Conservation (phyloP, 352 stramenopile genomes). For the Phytophthora fragariae region DNA sequence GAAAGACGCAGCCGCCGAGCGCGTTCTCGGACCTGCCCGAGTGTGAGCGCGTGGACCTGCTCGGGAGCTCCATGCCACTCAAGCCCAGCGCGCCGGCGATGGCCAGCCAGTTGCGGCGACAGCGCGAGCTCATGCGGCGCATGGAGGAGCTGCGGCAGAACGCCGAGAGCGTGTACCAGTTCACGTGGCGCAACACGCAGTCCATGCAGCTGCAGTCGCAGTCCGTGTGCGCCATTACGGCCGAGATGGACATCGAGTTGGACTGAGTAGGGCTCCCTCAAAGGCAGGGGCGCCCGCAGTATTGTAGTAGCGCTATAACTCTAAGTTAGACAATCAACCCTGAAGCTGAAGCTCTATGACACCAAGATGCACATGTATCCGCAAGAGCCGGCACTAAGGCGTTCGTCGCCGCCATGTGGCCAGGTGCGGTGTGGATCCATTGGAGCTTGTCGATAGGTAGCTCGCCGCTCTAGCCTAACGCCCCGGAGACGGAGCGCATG, state of each 20-base stretch:
- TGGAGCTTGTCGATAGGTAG: not conserved
- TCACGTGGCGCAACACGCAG: constrained; percentile 36
- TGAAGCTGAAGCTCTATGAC: not conserved
- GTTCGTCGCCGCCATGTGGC: constrained; percentile 21
- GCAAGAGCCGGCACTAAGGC: constrained; percentile 8
- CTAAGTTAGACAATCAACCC: not conserved
- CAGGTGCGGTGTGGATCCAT: not conserved
- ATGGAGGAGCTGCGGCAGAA: constrained; percentile 45
- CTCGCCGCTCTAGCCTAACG: too few relatives aligned
- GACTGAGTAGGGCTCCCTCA: not conserved
- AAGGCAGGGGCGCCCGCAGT: not conserved
- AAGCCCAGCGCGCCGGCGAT: constrained; percentile 19
- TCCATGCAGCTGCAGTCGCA: constrained; percentile 34
- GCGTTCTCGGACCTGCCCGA: constrained; percentile 25
- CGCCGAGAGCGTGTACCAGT: constrained; percentile 43
- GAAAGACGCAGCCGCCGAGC: constrained; percentile 30
- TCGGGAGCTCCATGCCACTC: constrained; percentile 29
- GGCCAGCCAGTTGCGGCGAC: constrained; percentile 15
- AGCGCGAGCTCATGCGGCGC: constrained; percentile 34
- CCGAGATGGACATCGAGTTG: not conserved
- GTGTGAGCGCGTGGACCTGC: constrained; percentile 15
- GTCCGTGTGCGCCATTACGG: constrained; percentile 17
- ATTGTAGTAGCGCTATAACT: not conserved
- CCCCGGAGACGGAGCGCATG: too few relatives aligned
- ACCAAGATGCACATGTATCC: not conserved